Percentiles rank a stretch among this genome's conserved stretches.
These are phyloP conservation scores for Solanum lycopersicoides DNA, from an alignment of 257 asterid species.

Conservation along the genomic window DNA sequence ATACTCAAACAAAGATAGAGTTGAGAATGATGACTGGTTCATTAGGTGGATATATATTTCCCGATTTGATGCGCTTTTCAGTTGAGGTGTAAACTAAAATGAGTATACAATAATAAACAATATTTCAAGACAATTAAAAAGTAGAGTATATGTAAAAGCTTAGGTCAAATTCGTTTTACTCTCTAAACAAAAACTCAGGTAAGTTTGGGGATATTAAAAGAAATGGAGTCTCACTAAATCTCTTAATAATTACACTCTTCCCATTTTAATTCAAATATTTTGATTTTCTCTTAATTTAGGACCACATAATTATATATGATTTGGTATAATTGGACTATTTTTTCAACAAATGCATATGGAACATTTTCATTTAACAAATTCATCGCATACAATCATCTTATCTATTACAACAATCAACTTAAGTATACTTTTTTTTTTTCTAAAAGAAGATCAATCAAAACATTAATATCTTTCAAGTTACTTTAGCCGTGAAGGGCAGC, in stretches of 20 bases:
- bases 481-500: neutral
- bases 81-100: too few relatives aligned
- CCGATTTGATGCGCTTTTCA: neutral
- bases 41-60: neutral
- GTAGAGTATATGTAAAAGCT: too few relatives aligned
- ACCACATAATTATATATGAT: too few relatives aligned
- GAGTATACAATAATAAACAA: too few relatives aligned
- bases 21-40: neutral
- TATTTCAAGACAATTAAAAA: too few relatives aligned
- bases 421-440: neutral
- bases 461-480: neutral
- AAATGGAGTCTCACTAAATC: too few relatives aligned
- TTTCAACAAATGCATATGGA: neutral
- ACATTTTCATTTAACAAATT: neutral
- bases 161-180: too few relatives aligned
- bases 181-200: too few relatives aligned
- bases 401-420: neutral
- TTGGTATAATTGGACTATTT: too few relatives aligned
- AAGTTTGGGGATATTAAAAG: too few relatives aligned
- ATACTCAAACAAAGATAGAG: neutral
- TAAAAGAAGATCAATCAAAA: neutral
- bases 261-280: neutral
- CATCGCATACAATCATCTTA: neutral
- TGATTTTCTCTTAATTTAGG: too few relatives aligned
- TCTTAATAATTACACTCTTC: too few relatives aligned